These are phyloP conservation scores for Plasmopara muralis DNA, from an alignment of 352 stramenopile genomes.

Conservation along the genomic window DNA sequence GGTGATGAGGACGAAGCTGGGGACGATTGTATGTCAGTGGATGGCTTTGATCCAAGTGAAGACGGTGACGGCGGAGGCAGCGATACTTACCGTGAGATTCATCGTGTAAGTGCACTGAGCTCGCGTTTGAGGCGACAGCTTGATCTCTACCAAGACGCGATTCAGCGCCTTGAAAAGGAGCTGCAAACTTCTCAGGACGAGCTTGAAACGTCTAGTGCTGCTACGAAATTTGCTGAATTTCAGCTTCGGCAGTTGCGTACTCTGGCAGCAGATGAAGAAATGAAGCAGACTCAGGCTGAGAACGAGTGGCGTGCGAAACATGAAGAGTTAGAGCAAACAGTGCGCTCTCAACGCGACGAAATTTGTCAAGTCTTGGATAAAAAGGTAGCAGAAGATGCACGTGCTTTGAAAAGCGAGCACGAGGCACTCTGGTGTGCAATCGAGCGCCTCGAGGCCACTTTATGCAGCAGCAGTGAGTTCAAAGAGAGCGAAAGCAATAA, in stretches of 20 bases:
- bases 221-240: constrained; percentile 78
- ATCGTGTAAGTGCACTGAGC: constrained; percentile 46
- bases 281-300: constrained; percentile 26
- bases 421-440: constrained; percentile 19
- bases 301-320: constrained; percentile 21
- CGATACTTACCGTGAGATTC: constrained; percentile 47
- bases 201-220: constrained; percentile 67
- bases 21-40: constrained; percentile 28
- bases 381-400: constrained; percentile 24
- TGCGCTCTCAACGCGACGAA: constrained; percentile 23
- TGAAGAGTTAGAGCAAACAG: constrained; percentile 19
- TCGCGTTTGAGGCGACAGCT: constrained; percentile 63
- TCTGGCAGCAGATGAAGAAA: constrained; percentile 42
- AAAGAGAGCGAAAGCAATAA: constrained; percentile 24
- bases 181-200: constrained; percentile 59
- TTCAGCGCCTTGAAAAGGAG: constrained; percentile 64
- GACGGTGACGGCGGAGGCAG: constrained; percentile 24
- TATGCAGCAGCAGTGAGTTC: constrained; percentile 3
- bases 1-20: constrained; percentile 39
- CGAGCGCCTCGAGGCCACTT: constrained; percentile 21
- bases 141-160: constrained; percentile 62
- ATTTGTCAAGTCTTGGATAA: constrained; percentile 23
- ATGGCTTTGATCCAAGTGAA: constrained; percentile 30
- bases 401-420: constrained; percentile 22
- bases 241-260: constrained; percentile 68